Evolutionary conservation across 2,329 filamentous ascomycete species (phyloP), one percentile per base, ranked within the genome.

Genomic region (Pseudocercospora pini-densiflorae): DNA sequence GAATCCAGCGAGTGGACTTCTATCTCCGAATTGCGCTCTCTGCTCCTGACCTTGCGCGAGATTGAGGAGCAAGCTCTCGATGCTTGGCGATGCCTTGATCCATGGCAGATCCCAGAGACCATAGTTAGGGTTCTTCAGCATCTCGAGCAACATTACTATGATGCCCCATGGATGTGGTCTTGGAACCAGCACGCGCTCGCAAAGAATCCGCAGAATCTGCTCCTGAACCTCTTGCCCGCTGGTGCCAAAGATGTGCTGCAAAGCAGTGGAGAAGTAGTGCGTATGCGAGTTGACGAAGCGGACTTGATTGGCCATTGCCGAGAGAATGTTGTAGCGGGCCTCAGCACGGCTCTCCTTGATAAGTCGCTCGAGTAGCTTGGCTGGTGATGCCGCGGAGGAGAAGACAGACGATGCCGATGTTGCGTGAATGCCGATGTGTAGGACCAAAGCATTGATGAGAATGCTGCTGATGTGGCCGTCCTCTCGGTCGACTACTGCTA

Each of bases 91-190:
- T 71, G 90, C 87, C 83, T 97, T 96, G 80, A 98, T 92, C 75
- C 97, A 97, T 27, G 92, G 92, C 71, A 97, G 85, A 59, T 95
- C 92, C 83, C 96, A 98, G 84, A 99, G 97, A 76, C 89, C 89
- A 79, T 94, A 96, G 76, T 89, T 92, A 62, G 92, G 90, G 77
- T 97, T 97, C 84, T 97, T 96, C 72, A 97, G 85, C 64, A 99
- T 86, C 82, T 98, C 95, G 69, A 95, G 83, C 68, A 97, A 86
- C 40, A 93, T 94, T 69, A 94, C 90, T 77, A 97, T 90, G 51
- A 99, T 83, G 12, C 96, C 96, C 94, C 94, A 98, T 19, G 96
- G 94, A 78, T 98, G 94, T 61, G 94, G 94, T 81, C 94, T 93
- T 78, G 92, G 93, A 23, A 93, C 91, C 66, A 96, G 88, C 55